Percentiles rank a stretch among this genome's conserved stretches.
phyloP scores from a whole-genome alignment of 495 filamentous ascomycete genomes.

The Xylaria cubensis region DNA sequence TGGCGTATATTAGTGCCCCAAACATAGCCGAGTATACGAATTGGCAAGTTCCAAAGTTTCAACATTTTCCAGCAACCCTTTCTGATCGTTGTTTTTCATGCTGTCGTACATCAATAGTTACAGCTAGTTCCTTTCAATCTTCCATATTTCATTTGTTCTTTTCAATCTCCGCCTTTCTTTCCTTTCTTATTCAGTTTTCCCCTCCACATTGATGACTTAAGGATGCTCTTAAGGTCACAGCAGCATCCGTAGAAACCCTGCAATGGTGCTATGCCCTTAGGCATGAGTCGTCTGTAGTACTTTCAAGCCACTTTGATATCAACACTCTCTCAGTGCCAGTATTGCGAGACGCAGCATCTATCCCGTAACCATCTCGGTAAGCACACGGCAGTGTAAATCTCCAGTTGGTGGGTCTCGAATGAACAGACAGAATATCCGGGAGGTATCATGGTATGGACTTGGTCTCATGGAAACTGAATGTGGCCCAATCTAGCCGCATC shows the following conservation, averaged over 20 bases:
- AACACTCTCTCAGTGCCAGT: not conserved
- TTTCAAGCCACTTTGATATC: not conserved
- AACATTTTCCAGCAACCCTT: not conserved
- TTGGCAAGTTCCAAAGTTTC: not conserved
- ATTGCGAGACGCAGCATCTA: not conserved
- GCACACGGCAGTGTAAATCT: not conserved
- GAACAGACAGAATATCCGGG: not conserved
- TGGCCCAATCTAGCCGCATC: slow-evolving; percentile 20
- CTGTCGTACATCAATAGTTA: not conserved
- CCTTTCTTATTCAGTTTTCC: not conserved
- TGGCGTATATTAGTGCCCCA: not conserved
- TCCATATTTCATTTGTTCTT: not conserved
- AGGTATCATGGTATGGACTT: not conserved
- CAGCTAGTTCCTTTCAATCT: not conserved
- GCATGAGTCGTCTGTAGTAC: not conserved
- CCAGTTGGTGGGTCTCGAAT: not conserved
- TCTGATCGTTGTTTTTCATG: not conserved
- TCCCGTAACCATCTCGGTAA: not conserved
- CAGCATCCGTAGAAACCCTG: not conserved
- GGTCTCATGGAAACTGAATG: not conserved
- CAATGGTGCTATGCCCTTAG: not conserved
- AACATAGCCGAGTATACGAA: not conserved
- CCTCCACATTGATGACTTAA: not conserved
- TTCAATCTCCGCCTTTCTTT: not conserved
- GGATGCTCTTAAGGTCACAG: not conserved